Percentiles rank a stretch among this genome's conserved stretches.
phyloP scores from a whole-genome alignment of 1,284 basidiomycete species.

The Cryptococcus jaspeensis region DNA sequence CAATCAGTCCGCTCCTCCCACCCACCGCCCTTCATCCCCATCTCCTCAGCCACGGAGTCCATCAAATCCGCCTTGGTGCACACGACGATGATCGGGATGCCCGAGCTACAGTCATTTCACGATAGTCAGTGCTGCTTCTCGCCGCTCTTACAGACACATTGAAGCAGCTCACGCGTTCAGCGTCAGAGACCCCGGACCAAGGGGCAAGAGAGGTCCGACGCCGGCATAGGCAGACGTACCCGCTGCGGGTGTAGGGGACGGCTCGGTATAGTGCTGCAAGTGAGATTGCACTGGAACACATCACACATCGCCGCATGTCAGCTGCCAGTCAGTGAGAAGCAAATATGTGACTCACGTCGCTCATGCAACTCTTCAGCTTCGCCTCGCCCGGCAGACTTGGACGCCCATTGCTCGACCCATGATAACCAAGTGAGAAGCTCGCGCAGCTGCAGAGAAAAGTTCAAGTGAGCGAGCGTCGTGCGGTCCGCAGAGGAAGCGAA shows the following conservation, averaged over 20 bases:
- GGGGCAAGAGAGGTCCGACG: constrained; percentile 62
- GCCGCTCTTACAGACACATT: background rate
- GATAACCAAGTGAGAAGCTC: constrained; percentile 81
- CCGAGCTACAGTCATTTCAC: constrained; percentile 53
- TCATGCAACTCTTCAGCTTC: constrained; percentile 78
- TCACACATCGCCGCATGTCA: background rate
- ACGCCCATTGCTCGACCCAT: constrained; percentile 77
- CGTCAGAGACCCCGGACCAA: constrained; percentile 74
- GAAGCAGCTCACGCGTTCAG: constrained; percentile 58
- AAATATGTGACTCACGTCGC: constrained; percentile 61
- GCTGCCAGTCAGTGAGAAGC: background rate
- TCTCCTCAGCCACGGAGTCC: constrained; percentile 67
- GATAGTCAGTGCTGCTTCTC: background rate
- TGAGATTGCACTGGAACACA: constrained; percentile 71
- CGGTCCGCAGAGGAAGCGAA: background rate
- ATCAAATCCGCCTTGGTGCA: constrained; percentile 90
- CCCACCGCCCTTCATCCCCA: constrained; percentile 62
- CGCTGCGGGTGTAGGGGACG: constrained; percentile 57
- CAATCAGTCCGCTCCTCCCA: constrained; percentile 97
- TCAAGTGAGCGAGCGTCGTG: background rate
- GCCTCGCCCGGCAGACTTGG: constrained; percentile 19
- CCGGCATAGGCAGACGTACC: constrained; percentile 42
- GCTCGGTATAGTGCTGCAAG: constrained; percentile 85
- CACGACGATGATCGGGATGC: constrained; percentile 83
- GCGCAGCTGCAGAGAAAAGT: constrained; percentile 54